Percentiles rank a stretch among this genome's conserved stretches.
Conservation (phyloP, 2,329 filamentous ascomycete species). For the Immersiporthe knoxdaviesiana region DNA sequence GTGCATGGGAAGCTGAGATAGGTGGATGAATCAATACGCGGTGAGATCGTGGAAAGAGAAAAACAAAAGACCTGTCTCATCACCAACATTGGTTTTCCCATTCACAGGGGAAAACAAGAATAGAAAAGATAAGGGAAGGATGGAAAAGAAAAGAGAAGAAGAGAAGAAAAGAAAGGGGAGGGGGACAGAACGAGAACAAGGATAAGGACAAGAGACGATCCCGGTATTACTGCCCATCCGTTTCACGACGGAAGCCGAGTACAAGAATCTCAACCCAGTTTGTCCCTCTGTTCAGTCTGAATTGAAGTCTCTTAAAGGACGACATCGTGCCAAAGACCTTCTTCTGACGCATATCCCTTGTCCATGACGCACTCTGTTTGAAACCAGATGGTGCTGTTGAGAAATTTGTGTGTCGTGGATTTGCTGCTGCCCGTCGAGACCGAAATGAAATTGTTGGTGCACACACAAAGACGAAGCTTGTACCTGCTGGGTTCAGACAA, state of each 20-base stretch:
- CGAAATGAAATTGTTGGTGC: not conserved
- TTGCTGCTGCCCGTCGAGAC: not conserved
- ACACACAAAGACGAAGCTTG: not conserved
- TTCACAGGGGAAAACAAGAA: not conserved
- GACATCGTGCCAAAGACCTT: not conserved
- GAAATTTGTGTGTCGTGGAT: not conserved
- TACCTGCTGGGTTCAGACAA: slow-evolving; percentile 19
- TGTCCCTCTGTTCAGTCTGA: not conserved
- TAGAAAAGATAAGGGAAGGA: not conserved
- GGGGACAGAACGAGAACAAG: not conserved
- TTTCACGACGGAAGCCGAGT: not conserved
- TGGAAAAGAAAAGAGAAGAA: not conserved
- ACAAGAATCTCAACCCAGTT: not conserved
- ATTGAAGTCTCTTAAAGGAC: not conserved
- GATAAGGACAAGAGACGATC: not conserved
- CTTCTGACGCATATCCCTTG: not conserved
- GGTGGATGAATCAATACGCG: slow-evolving; percentile 1
- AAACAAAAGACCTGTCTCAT: not conserved
- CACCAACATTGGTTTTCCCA: not conserved
- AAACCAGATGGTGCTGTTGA: not conserved
- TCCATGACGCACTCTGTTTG: not conserved
- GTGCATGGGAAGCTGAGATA: not conserved
- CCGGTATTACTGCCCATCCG: no score
- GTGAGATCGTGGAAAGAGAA: not conserved
- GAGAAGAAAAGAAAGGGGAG: not conserved